Percentiles rank a stretch among this genome's conserved stretches.
These are phyloP conservation scores for Magnaporthiopsis poae DNA, from an alignment of 2,329 filamentous ascomycete species.

Conservation along the genomic window DNA sequence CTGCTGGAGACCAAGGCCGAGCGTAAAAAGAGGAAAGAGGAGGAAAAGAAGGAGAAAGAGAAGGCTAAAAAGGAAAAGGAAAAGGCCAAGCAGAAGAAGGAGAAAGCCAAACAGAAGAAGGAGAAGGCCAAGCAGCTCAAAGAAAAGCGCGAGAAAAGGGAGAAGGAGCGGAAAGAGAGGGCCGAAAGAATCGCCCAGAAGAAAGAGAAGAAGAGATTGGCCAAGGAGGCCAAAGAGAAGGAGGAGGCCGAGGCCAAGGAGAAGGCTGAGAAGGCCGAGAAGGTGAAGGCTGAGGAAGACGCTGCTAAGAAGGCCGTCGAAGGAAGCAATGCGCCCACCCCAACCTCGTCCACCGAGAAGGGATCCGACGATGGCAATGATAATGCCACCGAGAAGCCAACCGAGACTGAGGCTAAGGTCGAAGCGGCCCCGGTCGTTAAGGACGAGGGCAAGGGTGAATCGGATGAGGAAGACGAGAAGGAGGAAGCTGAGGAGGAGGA, in stretches of 20 bases:
- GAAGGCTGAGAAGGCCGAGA: slow-evolving; percentile 18
- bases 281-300: slow-evolving; percentile 20
- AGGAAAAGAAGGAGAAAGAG: slow-evolving; percentile 13
- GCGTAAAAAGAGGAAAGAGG: slow-evolving; percentile 6
- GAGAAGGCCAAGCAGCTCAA: slow-evolving; percentile 13
- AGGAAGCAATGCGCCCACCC: not conserved
- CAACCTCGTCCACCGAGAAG: slow-evolving; percentile 9
- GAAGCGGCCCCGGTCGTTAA: slow-evolving; percentile 8
- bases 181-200: slow-evolving; percentile 15
- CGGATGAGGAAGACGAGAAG: slow-evolving; percentile 6
- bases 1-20: slow-evolving; percentile 7
- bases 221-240: slow-evolving; percentile 12
- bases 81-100: slow-evolving; percentile 17
- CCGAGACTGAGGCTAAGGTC: slow-evolving; percentile 4
- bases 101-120: slow-evolving; percentile 14
- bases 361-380: slow-evolving; percentile 15
- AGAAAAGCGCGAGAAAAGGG: slow-evolving; percentile 10
- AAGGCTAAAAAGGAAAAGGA: slow-evolving; percentile 21
- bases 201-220: slow-evolving; percentile 14
- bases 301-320: not conserved
- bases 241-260: slow-evolving; percentile 17
- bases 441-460: slow-evolving; percentile 15
- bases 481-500: slow-evolving; percentile 7
- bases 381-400: slow-evolving; percentile 7
- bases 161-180: slow-evolving; percentile 11